phyloP scores from a whole-genome alignment of 805 yeast species.

The Candida patagonica region DNA sequence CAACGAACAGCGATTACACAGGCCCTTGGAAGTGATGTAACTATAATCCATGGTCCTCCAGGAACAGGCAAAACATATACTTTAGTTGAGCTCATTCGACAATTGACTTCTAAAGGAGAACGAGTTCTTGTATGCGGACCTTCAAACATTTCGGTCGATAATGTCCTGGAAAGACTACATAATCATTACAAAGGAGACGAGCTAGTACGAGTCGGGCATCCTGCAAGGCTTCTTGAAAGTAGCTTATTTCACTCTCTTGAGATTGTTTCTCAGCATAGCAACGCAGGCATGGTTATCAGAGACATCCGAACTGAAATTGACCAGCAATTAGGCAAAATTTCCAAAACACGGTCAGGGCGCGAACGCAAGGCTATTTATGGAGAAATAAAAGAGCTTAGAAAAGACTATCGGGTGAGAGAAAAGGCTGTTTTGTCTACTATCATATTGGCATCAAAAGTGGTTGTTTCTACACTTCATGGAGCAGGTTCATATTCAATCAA shows the following conservation, averaged over 20 bases:
- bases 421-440: conserved; percentile 50
- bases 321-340: conserved; percentile 38
- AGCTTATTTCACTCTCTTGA: conserved; percentile 71
- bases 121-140: conserved; percentile 87
- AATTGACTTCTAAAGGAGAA: conserved; percentile 43
- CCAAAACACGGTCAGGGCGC: conserved; percentile 50
- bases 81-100: conserved; percentile 69
- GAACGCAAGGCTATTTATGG: conserved; percentile 62
- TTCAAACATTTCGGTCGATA: conserved; percentile 86
- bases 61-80: conserved; percentile 86
- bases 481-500: conserved; percentile 65
- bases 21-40: conserved; percentile 42
- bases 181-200: conserved; percentile 35
- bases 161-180: conserved; percentile 68
- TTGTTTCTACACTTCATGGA: conserved; percentile 81
- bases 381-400: conserved; percentile 58
- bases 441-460: conserved; percentile 53
- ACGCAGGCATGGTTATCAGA: conserved; percentile 49
- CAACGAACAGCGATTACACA: conserved; percentile 67
- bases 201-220: conserved; percentile 85
- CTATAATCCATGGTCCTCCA: conserved; percentile 71
- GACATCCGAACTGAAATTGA: conserved; percentile 70
- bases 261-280: conserved; percentile 49
- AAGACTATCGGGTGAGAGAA: conserved; percentile 63
- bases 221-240: conserved; percentile 64